Evolutionary conservation across 495 filamentous ascomycete species (phyloP), one percentile per base, ranked within the genome.

Genomic region (Penicillium egyptiacum): DNA sequence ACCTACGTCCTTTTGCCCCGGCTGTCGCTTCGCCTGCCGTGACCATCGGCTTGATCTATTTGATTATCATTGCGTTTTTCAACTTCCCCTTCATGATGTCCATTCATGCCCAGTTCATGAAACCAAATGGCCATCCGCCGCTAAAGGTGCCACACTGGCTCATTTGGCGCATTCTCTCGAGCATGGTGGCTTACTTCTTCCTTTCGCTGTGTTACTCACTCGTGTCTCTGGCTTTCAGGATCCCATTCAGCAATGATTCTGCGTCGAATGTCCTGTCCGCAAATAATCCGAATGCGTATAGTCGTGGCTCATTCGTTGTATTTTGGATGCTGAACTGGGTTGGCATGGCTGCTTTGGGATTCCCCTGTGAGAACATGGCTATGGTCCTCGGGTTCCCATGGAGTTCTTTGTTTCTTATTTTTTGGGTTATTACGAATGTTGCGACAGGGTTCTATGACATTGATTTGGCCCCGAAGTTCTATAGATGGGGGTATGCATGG

Each of bases 321-420:
- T 89, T 87, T 64, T 89, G 86, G 86, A 88, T 89, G 86, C 68
- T 88, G 17, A 90, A 89, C 59, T 89, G 78, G 70, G 71, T 85
- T 2, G 86, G 87, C 4, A 89, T 90, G 87, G 76, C 75, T 19
- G 84, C 85, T 0, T 63, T 90, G 10, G 86, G 87, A 0, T 71
- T 89, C 4, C 85, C 86, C 0, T 88, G 84, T 56, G 86, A 89
- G 75, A 90, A 89, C 59, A 85, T 87, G 63, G 84, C 81, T 0
- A 90, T 89, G 85, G 60, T 88, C 14, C 64, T 88, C 4, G 86
- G 87, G 0, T 73, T 80, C 53, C 86, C 86, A 0, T 90, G 83
- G 82, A 87, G 83, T 10, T 79, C 84, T 1, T 70, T 88, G 16
- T 90, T 87, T 79, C 66, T 91, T 4, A 88, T 91, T 56, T 90